Evolutionary conservation across 352 stramenopile genomes (phyloP).

Genomic region (Blastocystis sp.): DNA sequence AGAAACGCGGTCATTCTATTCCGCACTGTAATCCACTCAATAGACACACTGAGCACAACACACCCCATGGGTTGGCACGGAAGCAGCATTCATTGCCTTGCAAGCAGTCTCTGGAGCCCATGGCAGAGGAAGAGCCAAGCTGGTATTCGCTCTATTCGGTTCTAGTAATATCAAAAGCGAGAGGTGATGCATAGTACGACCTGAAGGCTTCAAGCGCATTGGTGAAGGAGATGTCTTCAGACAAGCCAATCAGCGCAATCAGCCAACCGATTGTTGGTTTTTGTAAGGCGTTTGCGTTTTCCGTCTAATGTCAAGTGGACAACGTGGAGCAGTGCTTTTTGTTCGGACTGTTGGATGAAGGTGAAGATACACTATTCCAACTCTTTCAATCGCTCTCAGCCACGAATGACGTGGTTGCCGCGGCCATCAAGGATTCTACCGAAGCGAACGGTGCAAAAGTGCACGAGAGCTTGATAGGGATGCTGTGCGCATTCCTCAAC

Average conservation of each 20-base stretch:
- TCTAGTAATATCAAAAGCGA: neutral
- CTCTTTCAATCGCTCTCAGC: neutral
- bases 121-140: too few species aligned
- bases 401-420: neutral
- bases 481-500: constrained; percentile 25
- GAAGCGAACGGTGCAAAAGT: neutral
- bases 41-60: too few species aligned
- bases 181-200: constrained; percentile 20
- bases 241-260: neutral
- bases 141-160: constrained; percentile 44
- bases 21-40: too few species aligned
- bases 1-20: too few species aligned
- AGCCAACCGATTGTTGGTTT: neutral
- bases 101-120: too few species aligned
- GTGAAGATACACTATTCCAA: neutral
- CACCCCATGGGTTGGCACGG: too few species aligned
- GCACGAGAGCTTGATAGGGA: neutral
- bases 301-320: constrained; percentile 4
- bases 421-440: neutral
- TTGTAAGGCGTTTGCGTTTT: neutral
- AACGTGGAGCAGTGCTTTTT: constrained; percentile 8
- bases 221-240: neutral
- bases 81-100: too few species aligned
- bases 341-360: constrained; percentile 7
- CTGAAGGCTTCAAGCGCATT: constrained; percentile 20